Evolutionary conservation across 768 basidiomycete species (phyloP).

Genomic region (Tylopilus plumbeoviolaceoides): DNA sequence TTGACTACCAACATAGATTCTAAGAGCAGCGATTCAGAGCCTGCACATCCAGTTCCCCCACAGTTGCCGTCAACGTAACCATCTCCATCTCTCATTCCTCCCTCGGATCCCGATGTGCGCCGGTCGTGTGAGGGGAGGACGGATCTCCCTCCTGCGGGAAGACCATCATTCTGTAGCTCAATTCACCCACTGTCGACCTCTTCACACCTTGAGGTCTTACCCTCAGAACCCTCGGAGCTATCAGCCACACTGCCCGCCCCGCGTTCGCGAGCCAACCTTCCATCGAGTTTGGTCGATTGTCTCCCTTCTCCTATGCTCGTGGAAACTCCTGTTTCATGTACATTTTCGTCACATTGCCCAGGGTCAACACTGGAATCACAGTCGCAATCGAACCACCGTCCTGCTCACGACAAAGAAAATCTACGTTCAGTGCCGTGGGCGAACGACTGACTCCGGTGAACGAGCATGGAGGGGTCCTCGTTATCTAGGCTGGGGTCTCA

Average conservation of each 20-base stretch:
- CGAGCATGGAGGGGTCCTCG: too few relatives aligned
- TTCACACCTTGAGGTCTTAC: constrained; percentile 27
- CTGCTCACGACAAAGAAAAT: too few relatives aligned
- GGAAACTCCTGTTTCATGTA: too few relatives aligned
- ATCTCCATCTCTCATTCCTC: constrained; percentile 2
- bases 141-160: constrained; percentile 10
- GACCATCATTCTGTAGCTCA: constrained; percentile 24
- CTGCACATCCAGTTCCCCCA: neutral
- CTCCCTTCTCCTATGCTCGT: constrained; percentile 3
- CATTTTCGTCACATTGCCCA: too few relatives aligned
- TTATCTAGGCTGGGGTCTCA: too few relatives aligned
- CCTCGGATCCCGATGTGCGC: neutral
- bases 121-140: constrained; percentile 12
- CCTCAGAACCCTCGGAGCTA: constrained; percentile 23
- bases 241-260: constrained; percentile 14
- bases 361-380: too few relatives aligned
- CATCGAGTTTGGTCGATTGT: constrained; percentile 11
- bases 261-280: neutral
- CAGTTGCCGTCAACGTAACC: neutral
- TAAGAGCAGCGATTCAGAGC: constrained; percentile 26
- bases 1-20: constrained; percentile 36
- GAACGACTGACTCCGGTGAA: too few relatives aligned
- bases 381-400: too few relatives aligned
- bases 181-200: constrained; percentile 22
- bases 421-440: too few relatives aligned